Evolutionary conservation across 345 rosid genomes (phyloP).

Genomic region (Ailanthus altissimus): DNA sequence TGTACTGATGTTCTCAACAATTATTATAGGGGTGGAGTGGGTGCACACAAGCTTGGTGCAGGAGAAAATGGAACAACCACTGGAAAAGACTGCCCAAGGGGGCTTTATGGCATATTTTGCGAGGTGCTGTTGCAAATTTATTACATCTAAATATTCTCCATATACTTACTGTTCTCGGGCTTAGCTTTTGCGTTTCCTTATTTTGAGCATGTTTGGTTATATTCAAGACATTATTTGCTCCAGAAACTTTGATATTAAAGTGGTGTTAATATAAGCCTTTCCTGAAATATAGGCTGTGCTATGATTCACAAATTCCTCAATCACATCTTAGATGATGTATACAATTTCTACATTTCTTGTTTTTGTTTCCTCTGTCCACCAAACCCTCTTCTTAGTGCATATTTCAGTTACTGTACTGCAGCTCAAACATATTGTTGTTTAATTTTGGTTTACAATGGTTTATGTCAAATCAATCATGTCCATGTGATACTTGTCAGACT

Average conservation of each 20-base stretch:
- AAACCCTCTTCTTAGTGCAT: neutral
- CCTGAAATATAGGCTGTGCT: neutral
- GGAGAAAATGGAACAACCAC: conserved; percentile 88
- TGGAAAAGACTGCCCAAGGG: conserved; percentile 95
- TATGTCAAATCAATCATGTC: conserved; percentile 66
- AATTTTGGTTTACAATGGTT: neutral
- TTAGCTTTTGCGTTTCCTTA: neutral
- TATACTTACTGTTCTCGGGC: neutral
- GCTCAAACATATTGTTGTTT: neutral
- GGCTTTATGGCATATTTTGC: conserved; percentile 89
- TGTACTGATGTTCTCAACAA: conserved; percentile 11
- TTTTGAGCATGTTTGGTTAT: neutral
- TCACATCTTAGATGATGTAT: neutral
- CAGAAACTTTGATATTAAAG: neutral
- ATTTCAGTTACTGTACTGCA: neutral
- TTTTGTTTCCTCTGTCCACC: neutral
- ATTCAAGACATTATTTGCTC: neutral
- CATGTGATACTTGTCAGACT: conserved; percentile 72
- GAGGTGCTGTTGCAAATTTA: conserved; percentile 44
- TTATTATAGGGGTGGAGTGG: conserved; percentile 71
- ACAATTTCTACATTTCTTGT: neutral
- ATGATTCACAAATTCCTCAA: neutral
- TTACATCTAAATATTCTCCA: neutral
- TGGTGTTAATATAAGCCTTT: neutral
- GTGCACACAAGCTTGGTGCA: conserved; percentile 45